Percentiles rank a stretch among this genome's conserved stretches.
Conservation (phyloP, 352 stramenopile species). For the Globisporangium cederbergense region DNA sequence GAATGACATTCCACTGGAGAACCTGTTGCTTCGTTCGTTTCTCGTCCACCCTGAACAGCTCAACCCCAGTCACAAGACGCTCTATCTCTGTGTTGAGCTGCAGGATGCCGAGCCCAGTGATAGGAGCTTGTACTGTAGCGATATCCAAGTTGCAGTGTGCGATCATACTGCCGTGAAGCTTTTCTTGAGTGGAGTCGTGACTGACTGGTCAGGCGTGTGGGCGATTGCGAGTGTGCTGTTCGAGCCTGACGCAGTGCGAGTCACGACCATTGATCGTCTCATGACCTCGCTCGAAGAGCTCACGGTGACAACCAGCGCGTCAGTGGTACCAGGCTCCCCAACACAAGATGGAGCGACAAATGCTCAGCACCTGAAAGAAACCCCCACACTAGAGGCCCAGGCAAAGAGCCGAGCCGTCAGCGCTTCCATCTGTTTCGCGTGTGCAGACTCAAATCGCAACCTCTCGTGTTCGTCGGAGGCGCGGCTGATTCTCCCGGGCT, state of each 20-base stretch:
- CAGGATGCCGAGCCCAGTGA: not conserved
- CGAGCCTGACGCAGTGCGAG: not conserved
- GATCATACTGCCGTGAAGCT: slow-evolving; percentile 29
- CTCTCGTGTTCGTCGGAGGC: slow-evolving; percentile 28
- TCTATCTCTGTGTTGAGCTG: slow-evolving; percentile 1
- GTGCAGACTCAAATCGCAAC: slow-evolving; percentile 39
- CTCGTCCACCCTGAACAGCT: slow-evolving; percentile 7
- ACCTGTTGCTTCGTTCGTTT: not conserved
- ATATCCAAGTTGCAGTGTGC: slow-evolving; percentile 33
- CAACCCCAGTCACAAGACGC: not conserved
- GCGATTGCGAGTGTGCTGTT: slow-evolving; percentile 26
- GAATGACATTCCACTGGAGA: not conserved
- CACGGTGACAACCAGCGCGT: not conserved
- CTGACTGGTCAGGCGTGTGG: slow-evolving; percentile 24
- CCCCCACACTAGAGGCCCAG: not conserved
- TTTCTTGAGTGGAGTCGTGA: slow-evolving; percentile 30
- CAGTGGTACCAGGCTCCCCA: not conserved
- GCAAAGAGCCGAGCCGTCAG: slow-evolving; percentile 5
- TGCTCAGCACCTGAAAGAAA: not conserved
- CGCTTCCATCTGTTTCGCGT: slow-evolving; percentile 41
- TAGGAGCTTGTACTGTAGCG: not conserved
- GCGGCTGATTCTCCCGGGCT: slow-evolving; percentile 33
- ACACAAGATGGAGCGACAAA: not conserved
- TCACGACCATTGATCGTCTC: slow-evolving; percentile 14
- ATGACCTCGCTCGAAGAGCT: slow-evolving; percentile 8